These are phyloP conservation scores for Lactarius pseudohatsudake DNA, from an alignment of 768 basidiomycete genomes.

Conservation along the genomic window DNA sequence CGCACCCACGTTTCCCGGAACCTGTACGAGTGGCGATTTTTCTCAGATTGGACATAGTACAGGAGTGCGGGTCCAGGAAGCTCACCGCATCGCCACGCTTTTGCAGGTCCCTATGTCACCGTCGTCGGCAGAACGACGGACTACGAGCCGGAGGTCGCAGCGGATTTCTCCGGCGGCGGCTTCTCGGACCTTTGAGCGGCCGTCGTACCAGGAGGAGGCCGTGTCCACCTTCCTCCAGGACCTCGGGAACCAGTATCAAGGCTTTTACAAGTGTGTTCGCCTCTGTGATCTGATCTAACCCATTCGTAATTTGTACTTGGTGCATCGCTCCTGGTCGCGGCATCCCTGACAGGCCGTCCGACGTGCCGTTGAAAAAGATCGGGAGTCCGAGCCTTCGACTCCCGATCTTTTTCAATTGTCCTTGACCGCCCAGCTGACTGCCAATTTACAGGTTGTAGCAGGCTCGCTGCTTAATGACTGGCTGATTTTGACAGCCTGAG, in stretches of 20 bases:
- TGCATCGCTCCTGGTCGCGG: background rate
- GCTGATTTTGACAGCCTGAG: background rate
- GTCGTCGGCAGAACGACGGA: background rate
- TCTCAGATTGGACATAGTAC: background rate
- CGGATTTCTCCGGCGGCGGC: background rate
- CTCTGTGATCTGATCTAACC: background rate
- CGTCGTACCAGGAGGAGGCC: background rate
- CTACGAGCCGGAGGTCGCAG: background rate
- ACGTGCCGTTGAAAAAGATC: too few species aligned
- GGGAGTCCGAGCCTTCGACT: too few species aligned
- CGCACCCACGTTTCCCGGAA: background rate
- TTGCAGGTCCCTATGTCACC: background rate
- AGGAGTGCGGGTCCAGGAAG: background rate
- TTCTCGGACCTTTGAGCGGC: background rate
- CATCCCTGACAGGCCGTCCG: background rate
- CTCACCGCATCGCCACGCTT: background rate
- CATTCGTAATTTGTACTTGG: background rate
- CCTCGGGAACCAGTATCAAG: background rate
- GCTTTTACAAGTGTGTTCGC: background rate
- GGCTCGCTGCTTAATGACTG: background rate
- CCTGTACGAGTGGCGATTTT: background rate
- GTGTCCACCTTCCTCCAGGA: background rate
- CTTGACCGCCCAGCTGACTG: background rate
- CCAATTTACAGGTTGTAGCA: background rate
- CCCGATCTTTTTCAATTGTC: background rate